A percentile compares a stretch with the other conserved stretches of the same genome.
Evolutionary conservation across 2,329 filamentous ascomycete species (phyloP).

Genomic region (Botryosphaeria dothidea): DNA sequence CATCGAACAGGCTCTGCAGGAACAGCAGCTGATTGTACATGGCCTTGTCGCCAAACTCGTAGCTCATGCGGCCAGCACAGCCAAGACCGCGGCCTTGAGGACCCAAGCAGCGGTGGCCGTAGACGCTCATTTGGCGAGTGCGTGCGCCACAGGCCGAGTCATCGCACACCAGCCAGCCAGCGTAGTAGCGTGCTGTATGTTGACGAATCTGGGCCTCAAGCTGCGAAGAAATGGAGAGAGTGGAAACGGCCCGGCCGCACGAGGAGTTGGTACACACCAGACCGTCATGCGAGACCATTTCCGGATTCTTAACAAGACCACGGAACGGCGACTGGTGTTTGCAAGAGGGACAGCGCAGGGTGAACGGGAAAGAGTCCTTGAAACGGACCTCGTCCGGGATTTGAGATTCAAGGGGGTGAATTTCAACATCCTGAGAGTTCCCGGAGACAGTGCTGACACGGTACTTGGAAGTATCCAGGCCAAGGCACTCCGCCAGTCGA

Average conservation of each 20-base stretch:
- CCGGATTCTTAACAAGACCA: slow-evolving; percentile 62
- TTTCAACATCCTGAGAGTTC: slow-evolving; percentile 56
- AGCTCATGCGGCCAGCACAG: slow-evolving; percentile 84
- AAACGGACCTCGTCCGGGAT: slow-evolving; percentile 91
- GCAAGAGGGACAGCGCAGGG: slow-evolving; percentile 80
- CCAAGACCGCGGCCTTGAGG: slow-evolving; percentile 81
- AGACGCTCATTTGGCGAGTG: slow-evolving; percentile 90
- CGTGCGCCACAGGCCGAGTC: slow-evolving; percentile 83
- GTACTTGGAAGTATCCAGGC: slow-evolving; percentile 87
- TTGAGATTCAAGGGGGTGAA: slow-evolving; percentile 90
- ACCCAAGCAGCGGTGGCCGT: slow-evolving; percentile 85
- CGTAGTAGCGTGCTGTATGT: slow-evolving; percentile 83
- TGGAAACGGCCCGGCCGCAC: slow-evolving; percentile 67
- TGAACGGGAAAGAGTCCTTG: slow-evolving; percentile 73
- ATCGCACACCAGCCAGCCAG: slow-evolving; percentile 87
- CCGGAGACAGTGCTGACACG: slow-evolving; percentile 62
- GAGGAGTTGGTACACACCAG: slow-evolving; percentile 66
- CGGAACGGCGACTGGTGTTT: slow-evolving; percentile 72
- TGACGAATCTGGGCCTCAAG: slow-evolving; percentile 80
- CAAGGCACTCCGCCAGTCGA: slow-evolving; percentile 88
- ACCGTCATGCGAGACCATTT: slow-evolving; percentile 69
- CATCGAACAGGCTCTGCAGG: slow-evolving; percentile 81
- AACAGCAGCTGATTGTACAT: slow-evolving; percentile 96
- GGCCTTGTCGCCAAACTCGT: slow-evolving; percentile 83
- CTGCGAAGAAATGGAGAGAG: slow-evolving; percentile 78